Evolutionary conservation across 2,329 filamentous ascomycete genomes (phyloP), one percentile per base, ranked within the genome.

Genomic region (Celoporthe dispersa): DNA sequence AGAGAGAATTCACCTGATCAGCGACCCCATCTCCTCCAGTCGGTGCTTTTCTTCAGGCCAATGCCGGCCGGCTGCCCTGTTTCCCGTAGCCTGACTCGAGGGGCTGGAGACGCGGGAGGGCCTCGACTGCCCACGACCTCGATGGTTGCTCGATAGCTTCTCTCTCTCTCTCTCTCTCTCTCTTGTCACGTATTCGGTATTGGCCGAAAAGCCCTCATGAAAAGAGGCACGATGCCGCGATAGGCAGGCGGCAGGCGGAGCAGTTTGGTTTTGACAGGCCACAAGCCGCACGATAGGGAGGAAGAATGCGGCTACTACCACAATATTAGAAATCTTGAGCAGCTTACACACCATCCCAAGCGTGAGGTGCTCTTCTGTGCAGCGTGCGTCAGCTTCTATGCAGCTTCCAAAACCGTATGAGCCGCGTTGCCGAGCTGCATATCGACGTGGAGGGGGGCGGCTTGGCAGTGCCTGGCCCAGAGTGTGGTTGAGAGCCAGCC

Each of bases 321-420:
- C n/a, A n/a, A 3, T 22, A 48, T 39, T 63, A 25, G 6, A 2
- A n/a, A 28, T 28, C 25, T n/a, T 41, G 35, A 25, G 22, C 39
- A 41, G 60, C n/a, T 11, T 19, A 9, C 35, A 37, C 35, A 48
- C 44, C 44, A 19, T n/a, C 44, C 22, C 35, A 14, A 41, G 19
- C 28, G 33, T n/a, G 31, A 33, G 55, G 19, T 25, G 44, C 31
- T 48, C 9, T 67, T 48, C 37, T 57, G 16, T 60, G 53, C 64
- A 67, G 64, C 53, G n/a, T 48, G 31, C 64, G 64, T 60, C 53
- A 59, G 51, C n/a, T 67, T 61, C 65, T 48, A 33, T 67, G 55
- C 65, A 67, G 55, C 57, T 67, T 67, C 64, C 55, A 16, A 35
- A 44, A 41, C 28, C 12, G 64, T 44, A 19, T 22, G 22, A 57